Base-by-base conservation (phyloP, 352 stramenopile genomes). In the Halophytophthora batemanensis region DNA sequence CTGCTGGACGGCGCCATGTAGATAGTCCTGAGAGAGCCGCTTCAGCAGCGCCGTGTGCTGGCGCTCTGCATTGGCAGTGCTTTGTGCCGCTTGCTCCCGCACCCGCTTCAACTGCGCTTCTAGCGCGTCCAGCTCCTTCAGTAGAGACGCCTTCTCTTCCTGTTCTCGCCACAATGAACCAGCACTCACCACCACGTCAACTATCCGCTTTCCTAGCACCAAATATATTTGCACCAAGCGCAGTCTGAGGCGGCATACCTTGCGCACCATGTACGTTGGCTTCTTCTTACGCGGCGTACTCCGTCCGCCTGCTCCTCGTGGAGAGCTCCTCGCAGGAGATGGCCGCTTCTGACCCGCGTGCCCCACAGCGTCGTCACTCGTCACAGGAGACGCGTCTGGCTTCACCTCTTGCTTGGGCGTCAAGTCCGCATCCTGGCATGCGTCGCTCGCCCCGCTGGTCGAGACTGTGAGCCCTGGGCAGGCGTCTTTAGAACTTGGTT, bases 1-100 rank as follows among this genome's bases (percentile, higher is more conserved):
- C 12, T 48, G 33, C 17, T 66, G 50, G 8, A 73, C 59, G 11
- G 51, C 54, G 39, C 69, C 46, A 14, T 47, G 59, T 10, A 75
- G 51, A 13, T 65, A 63, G 6, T 38, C 43, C n/a, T 51, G 52
- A 21, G 56, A 39, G 6, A 64, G 45, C 23, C 59, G 19, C 10
- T 59, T 21, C 11, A 64, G 49, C 25, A 67, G 18, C 36, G 25
- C 25, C 8, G 25, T 31, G 56, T 22, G 7, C 25, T 57, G n/a
- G 14, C 18, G 25, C 34, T 50, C 18, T n/a, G 18, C 13, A 29
- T 7, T 29, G 42, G 11, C 28, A 28, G 39, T 31, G 25, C 25
- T 31, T 31, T 31, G 25, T 8, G 25, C 25, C 8, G 25, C 25
- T 31, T 31, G 25, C 36, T 66, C 7, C 28, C 25, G 19, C 11